These are phyloP conservation scores for Penicillium argentinense DNA, from an alignment of 495 filamentous ascomycete species.

Conservation along the genomic window DNA sequence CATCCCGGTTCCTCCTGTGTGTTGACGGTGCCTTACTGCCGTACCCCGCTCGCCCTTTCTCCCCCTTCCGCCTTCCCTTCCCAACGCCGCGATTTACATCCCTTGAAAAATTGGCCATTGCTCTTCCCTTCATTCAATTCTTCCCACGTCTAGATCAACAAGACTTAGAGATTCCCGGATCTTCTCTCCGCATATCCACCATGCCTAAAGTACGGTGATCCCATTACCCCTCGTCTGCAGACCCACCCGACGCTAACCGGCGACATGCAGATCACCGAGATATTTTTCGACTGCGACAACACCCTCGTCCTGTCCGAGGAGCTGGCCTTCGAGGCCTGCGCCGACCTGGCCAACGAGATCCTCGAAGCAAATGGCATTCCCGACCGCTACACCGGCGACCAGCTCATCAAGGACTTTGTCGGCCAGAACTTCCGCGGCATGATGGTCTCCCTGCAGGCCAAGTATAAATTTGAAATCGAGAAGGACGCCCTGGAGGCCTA, in stretches of 20 bases:
- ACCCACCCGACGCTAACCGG: constrained; percentile 22
- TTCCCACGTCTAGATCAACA: not conserved
- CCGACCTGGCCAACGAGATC: constrained; percentile 90
- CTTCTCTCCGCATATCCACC: constrained; percentile 19
- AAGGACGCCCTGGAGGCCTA: constrained; percentile 71
- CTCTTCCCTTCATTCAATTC: not conserved
- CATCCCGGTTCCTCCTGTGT: constrained; percentile 1
- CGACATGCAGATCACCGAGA: constrained; percentile 62
- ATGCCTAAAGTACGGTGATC: constrained; percentile 46
- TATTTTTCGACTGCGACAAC: constrained; percentile 98
- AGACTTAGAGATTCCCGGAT: constrained; percentile 1
- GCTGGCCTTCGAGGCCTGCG: constrained; percentile 91
- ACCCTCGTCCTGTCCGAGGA: constrained; percentile 91
- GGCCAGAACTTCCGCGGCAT: constrained; percentile 97
- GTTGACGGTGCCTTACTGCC: not conserved
- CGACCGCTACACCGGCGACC: constrained; percentile 74
- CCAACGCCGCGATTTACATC: not conserved
- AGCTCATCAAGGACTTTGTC: constrained; percentile 86
- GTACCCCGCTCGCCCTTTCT: constrained; percentile 1
- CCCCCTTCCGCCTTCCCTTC: not conserved
- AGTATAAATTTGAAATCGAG: constrained; percentile 69
- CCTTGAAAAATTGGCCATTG: too few relatives aligned
- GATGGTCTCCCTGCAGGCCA: constrained; percentile 72
- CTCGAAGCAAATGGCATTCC: constrained; percentile 62
- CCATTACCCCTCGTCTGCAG: not conserved